A percentile compares a stretch with the other conserved stretches of the same genome.
Evolutionary conservation across 352 stramenopile genomes (phyloP).

Genomic region (Halophytophthora polymorphica): DNA sequence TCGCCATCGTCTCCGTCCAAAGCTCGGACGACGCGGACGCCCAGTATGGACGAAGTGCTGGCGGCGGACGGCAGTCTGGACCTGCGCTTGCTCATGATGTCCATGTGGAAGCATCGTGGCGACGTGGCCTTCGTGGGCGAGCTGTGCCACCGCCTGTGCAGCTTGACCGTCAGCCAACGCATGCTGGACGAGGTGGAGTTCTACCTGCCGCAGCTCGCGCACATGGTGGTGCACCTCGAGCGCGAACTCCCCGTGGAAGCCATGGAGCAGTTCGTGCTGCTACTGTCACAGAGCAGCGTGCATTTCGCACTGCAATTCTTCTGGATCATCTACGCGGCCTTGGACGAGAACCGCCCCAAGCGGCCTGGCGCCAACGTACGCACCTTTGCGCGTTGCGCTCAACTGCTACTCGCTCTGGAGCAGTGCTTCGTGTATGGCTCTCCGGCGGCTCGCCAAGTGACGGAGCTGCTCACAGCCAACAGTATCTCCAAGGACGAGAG

Average conservation of each 20-base stretch:
- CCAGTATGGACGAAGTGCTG: conserved; percentile 35
- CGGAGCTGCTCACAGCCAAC: conserved; percentile 55
- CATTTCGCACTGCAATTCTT: conserved; percentile 85
- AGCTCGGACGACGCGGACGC: conserved; percentile 6
- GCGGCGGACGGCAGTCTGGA: conserved; percentile 48
- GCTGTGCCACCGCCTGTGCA: conserved; percentile 56
- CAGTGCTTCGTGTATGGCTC: conserved; percentile 82
- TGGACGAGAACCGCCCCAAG: conserved; percentile 81
- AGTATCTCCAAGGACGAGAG: conserved; percentile 68
- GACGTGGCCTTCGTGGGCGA: conserved; percentile 57
- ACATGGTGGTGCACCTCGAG: conserved; percentile 84
- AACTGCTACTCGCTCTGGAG: conserved; percentile 73
- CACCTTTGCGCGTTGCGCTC: conserved; percentile 68
- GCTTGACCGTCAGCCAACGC: conserved; percentile 40
- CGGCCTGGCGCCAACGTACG: conserved; percentile 46
- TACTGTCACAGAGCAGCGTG: conserved; percentile 70
- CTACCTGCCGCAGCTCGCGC: conserved; percentile 74
- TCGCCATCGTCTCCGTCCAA: conserved; percentile 21
- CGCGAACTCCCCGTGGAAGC: conserved; percentile 69
- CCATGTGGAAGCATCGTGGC: conserved; percentile 68
- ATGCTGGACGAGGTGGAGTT: conserved; percentile 80
- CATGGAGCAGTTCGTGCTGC: conserved; percentile 79
- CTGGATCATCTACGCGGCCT: conserved; percentile 76
- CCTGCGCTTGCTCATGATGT: conserved; percentile 69
- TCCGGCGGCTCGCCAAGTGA: conserved; percentile 47